Evolutionary conservation across 495 filamentous ascomycete genomes (phyloP).

Genomic region (Penicillium arizonense): DNA sequence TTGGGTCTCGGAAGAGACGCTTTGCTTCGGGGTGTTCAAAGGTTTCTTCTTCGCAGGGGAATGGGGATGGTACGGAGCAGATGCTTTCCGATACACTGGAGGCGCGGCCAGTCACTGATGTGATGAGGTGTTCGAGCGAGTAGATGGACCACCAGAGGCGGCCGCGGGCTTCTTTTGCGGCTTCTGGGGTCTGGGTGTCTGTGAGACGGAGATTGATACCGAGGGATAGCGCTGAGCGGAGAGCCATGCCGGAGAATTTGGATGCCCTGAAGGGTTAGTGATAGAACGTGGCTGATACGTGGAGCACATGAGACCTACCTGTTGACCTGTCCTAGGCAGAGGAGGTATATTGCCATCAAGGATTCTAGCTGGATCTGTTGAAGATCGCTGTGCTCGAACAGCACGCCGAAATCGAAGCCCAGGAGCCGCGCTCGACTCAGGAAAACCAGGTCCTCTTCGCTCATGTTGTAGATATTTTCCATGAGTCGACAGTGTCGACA

Average conservation of each 20-base stretch:
- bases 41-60: slow-evolving; percentile 53
- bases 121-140: slow-evolving; percentile 55
- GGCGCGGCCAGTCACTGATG: slow-evolving; percentile 60
- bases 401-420: slow-evolving; percentile 43
- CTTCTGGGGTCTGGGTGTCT: slow-evolving; percentile 41
- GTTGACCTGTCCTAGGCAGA: slow-evolving; percentile 59
- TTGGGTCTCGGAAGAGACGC: slow-evolving; percentile 20
- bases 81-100: slow-evolving; percentile 51
- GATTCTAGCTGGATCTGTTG: slow-evolving; percentile 57
- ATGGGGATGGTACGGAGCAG: slow-evolving; percentile 52
- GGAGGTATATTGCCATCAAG: slow-evolving; percentile 58
- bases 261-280: slow-evolving; percentile 49
- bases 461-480: slow-evolving; percentile 32
- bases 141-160: slow-evolving; percentile 67
- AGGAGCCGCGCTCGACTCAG: slow-evolving; percentile 56
- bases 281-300: background rate
- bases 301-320: slow-evolving; percentile 39
- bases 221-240: slow-evolving; percentile 55
- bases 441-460: slow-evolving; percentile 55
- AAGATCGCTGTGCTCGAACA: slow-evolving; percentile 57
- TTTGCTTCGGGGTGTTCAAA: slow-evolving; percentile 21
- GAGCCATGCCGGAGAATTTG: slow-evolving; percentile 56
- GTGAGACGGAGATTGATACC: slow-evolving; percentile 61
- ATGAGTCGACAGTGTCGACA: slow-evolving; percentile 44
- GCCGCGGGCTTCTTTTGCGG: slow-evolving; percentile 56